phyloP scores from a whole-genome alignment of 2,329 filamentous ascomycete species.

The Diaporthe destruens region DNA sequence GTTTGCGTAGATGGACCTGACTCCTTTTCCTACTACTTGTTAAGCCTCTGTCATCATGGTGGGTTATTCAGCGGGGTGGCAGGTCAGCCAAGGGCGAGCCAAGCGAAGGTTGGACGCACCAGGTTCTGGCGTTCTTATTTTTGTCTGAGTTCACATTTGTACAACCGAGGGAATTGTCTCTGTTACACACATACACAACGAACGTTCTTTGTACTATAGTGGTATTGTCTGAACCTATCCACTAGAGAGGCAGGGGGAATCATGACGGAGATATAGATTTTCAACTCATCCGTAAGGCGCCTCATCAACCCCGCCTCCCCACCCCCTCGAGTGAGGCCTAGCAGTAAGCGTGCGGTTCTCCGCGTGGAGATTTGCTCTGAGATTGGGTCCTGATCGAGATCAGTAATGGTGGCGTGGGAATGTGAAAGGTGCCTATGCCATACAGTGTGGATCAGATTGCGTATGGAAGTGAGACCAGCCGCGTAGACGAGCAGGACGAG shows the following conservation, averaged over 20 bases:
- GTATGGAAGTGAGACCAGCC: background rate
- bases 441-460: background rate
- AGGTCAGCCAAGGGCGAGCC: background rate
- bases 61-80: background rate
- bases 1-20: slow-evolving; percentile 48
- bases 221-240: background rate
- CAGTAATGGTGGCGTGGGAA: background rate
- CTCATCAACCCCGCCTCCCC: too few relatives aligned
- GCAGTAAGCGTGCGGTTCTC: background rate
- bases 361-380: background rate
- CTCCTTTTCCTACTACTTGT: background rate
- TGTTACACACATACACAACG: background rate
- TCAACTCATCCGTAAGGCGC: background rate
- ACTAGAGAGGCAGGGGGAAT: background rate
- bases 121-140: background rate
- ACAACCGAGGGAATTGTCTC: slow-evolving; percentile 8
- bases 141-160: slow-evolving; percentile 29
- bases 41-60: background rate
- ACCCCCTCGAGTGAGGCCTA: background rate
- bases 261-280: background rate
- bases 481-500: slow-evolving; percentile 3
- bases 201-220: slow-evolving; percentile 25
- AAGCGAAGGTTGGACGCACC: slow-evolving; percentile 21
- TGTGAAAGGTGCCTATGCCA: background rate
- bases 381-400: slow-evolving; percentile 19